phyloP scores from a whole-genome alignment of 331 rosid species.

The Acacia pycnantha region DNA sequence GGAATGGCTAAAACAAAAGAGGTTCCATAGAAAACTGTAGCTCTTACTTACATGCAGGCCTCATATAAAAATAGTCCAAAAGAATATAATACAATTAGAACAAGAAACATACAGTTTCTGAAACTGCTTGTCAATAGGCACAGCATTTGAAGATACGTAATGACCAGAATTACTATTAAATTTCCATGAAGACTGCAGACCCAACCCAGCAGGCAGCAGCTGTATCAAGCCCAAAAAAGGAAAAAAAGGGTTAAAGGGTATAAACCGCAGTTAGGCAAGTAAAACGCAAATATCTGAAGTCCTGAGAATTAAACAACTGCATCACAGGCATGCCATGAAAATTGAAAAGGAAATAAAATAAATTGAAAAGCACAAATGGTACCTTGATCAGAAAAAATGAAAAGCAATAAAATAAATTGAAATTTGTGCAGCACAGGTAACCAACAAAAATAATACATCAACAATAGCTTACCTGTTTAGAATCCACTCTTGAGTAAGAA shows the following conservation, averaged over 20 bases:
- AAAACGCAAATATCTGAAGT: neutral
- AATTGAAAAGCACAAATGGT: neutral
- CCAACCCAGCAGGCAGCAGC: constrained; percentile 57
- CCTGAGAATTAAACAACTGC: neutral
- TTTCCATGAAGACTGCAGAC: constrained; percentile 66
- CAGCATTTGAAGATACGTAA: constrained; percentile 45
- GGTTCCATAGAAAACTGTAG: neutral
- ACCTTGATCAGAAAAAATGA: constrained; percentile 13
- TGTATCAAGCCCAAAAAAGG: neutral
- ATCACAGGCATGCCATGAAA: neutral
- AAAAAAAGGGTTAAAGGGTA: constrained; percentile 4
- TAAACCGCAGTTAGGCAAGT: constrained; percentile 5
- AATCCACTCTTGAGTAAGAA: constrained; percentile 20
- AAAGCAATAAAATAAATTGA: neutral
- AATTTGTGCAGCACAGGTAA: constrained; percentile 4
- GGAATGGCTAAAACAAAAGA: constrained; percentile 24
- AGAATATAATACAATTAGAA: constrained; percentile 17
- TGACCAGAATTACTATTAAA: constrained; percentile 31
- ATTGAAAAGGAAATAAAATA: neutral
- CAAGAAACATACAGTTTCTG: constrained; percentile 73
- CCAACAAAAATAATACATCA: constrained; percentile 8
- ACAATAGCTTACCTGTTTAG: constrained; percentile 40
- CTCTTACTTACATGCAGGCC: constrained; percentile 4
- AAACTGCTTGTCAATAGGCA: constrained; percentile 63
- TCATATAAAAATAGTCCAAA: constrained; percentile 7